Evolutionary conservation across 2,329 filamentous ascomycete genomes (phyloP), one percentile per base, ranked within the genome.

Genomic region (Fusarium goolgardi): DNA sequence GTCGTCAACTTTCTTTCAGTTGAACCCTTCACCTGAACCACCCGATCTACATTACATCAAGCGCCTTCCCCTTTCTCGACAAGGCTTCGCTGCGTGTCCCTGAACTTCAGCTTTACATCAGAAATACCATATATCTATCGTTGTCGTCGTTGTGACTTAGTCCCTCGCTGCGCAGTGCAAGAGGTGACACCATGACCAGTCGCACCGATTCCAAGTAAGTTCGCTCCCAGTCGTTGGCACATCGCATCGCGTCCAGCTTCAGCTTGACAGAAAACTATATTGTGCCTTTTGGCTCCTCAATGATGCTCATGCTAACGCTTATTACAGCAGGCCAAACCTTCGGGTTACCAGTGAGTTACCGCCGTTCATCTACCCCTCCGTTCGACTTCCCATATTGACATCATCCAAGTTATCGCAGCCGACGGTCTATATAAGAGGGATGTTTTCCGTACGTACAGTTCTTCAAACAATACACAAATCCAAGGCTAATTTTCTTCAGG

Each of bases 391-490:
- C 21, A 55, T 77, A 72, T 81, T 84, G 75, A 86, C 77, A 60
- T 67, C 49, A 68, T 64, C 74, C 73, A 79, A 98, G 96, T 99
- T 83, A 97, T 99, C 84, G 96, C 96, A 74, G 96, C 96, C 74
- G 96, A 99, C 86, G 96, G 96, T 64, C 86, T 99, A 71, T 98
- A 97, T 86, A 99, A 98, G 85, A 90, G 96, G 82, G 96, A 99
- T 92, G 94, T 99, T 65, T 98, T 99, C 82, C 89, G 96, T 98
- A 91, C 75, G 93, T 89, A 47, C 27, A 41, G n/a, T 31, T 13
- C 34, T 44, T 12, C 9, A 25, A 52, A 53, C 18, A 21, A 20
- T 31, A 16, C 34, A n/a, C 21, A 20, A 44, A 21, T 32, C 41
- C 18, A 47, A 69, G 56, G 62, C 77, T 81, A 70, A 82, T 72